These are phyloP conservation scores for Lolium rigidum DNA, from an alignment of 176 grass and related monocot species.

Conservation along the genomic window DNA sequence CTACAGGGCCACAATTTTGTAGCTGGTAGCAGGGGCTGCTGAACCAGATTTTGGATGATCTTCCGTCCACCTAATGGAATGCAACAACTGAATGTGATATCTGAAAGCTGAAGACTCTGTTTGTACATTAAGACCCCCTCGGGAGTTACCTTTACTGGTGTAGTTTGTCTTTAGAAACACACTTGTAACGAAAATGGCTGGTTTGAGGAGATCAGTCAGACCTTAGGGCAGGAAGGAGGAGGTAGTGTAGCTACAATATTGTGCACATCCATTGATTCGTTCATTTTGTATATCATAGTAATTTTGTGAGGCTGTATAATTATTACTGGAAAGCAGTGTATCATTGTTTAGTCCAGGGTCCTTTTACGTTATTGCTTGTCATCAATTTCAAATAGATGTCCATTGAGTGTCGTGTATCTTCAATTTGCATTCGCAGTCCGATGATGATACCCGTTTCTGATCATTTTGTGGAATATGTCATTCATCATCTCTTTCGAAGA, in stretches of 20 bases:
- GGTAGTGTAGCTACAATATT: not conserved
- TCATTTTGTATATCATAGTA: conserved; percentile 29
- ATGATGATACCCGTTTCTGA: not conserved
- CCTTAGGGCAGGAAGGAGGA: not conserved
- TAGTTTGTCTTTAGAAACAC: conserved; percentile 1
- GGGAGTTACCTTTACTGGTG: not conserved
- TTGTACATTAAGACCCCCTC: not conserved
- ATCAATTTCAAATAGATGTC: not conserved
- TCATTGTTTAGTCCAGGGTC: not conserved
- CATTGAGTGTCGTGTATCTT: not conserved
- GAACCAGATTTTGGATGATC: conserved; percentile 18
- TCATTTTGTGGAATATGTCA: not conserved
- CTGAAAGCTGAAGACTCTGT: not conserved
- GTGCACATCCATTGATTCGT: not conserved
- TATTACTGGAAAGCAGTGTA: not conserved
- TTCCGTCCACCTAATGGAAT: not conserved
- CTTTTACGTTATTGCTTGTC: not conserved
- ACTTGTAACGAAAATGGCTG: not conserved
- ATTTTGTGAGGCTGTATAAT: conserved; percentile 27
- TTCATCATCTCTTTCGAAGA: not conserved
- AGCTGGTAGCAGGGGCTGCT: not conserved
- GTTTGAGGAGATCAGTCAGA: not conserved
- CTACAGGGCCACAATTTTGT: conserved; percentile 38
- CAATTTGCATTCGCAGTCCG: not conserved
- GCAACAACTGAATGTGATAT: not conserved